These are phyloP conservation scores for Mallotus japonicus DNA, from an alignment of 441 rosid species.

Conservation along the genomic window DNA sequence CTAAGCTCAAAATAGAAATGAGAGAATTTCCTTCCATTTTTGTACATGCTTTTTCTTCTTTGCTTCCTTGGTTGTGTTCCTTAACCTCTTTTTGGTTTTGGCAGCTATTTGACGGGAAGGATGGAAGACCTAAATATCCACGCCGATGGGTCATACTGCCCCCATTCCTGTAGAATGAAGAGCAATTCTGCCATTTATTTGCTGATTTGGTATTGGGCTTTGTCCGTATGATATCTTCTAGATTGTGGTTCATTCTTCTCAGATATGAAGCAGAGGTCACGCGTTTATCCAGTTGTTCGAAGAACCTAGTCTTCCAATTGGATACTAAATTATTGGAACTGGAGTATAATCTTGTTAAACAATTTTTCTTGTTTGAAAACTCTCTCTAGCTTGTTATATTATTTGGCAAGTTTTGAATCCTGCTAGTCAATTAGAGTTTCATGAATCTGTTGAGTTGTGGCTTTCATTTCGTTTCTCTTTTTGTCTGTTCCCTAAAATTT, in stretches of 20 bases:
- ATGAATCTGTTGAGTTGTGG: neutral
- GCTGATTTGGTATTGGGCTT: neutral
- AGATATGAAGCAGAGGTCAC: slow-evolving; percentile 7
- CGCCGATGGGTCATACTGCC: slow-evolving; percentile 85
- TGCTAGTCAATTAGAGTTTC: neutral
- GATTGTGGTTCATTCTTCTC: slow-evolving; percentile 15
- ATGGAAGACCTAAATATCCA: slow-evolving; percentile 81
- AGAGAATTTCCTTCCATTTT: slow-evolving; percentile 1
- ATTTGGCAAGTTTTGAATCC: neutral
- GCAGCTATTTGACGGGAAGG: slow-evolving; percentile 89
- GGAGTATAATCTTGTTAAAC: neutral
- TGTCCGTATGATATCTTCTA: neutral
- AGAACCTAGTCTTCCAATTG: slow-evolving; percentile 9
- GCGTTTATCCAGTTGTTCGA: slow-evolving; percentile 1
- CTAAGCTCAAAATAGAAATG: neutral
- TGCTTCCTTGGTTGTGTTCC: neutral
- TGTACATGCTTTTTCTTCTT: neutral
- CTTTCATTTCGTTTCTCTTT: neutral
- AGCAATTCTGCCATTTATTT: neutral
- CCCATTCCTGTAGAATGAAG: slow-evolving; percentile 59
- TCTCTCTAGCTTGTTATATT: neutral
- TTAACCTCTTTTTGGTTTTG: slow-evolving; percentile 4
- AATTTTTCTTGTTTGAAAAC: neutral
- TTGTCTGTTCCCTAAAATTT: neutral
- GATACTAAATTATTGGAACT: slow-evolving; percentile 10